phyloP scores from a whole-genome alignment of 2,329 filamentous ascomycete genomes.

The Clonostachys rosea region DNA sequence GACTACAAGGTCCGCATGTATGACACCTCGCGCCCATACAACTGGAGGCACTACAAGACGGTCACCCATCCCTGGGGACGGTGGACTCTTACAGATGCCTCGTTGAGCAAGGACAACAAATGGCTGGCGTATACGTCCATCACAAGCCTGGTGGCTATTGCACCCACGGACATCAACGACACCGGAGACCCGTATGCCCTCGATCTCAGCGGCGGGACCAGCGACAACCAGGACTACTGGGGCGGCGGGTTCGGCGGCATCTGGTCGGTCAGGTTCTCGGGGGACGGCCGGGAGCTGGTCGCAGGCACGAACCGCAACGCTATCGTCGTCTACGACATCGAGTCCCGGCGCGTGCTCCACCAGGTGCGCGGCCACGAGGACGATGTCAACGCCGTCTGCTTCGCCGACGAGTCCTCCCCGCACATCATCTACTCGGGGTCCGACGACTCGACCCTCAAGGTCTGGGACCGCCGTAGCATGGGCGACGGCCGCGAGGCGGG shows the following conservation, averaged over 20 bases:
- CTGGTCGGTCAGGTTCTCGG: conserved; percentile 89
- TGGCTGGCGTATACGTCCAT: conserved; percentile 93
- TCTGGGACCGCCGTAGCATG: conserved; percentile 94
- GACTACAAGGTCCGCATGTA: conserved; percentile 97
- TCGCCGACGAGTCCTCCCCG: conserved; percentile 81
- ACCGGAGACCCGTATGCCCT: conserved; percentile 73
- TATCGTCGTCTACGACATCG: conserved; percentile 90
- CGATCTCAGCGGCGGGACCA: conserved; percentile 48
- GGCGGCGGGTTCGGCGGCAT: conserved; percentile 52
- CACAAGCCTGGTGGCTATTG: conserved; percentile 75
- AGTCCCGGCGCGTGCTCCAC: conserved; percentile 70
- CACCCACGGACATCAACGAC: conserved; percentile 81
- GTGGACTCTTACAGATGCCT: conserved; percentile 96
- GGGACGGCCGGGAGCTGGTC: conserved; percentile 85
- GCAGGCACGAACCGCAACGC: conserved; percentile 77
- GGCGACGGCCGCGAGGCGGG: conserved; percentile 71
- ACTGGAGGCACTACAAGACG: conserved; percentile 95
- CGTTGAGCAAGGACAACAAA: conserved; percentile 84
- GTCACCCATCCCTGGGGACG: conserved; percentile 80
- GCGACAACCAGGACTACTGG: conserved; percentile 8
- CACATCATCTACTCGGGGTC: conserved; percentile 96
- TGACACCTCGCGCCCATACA: conserved; percentile 90
- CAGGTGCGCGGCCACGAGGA: conserved; percentile 74
- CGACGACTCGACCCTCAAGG: conserved; percentile 89
- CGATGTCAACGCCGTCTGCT: conserved; percentile 96